Percentiles rank a stretch among this genome's conserved stretches.
phyloP scores from a whole-genome alignment of 768 basidiomycete species.

The Clitopilus passeckerianus region DNA sequence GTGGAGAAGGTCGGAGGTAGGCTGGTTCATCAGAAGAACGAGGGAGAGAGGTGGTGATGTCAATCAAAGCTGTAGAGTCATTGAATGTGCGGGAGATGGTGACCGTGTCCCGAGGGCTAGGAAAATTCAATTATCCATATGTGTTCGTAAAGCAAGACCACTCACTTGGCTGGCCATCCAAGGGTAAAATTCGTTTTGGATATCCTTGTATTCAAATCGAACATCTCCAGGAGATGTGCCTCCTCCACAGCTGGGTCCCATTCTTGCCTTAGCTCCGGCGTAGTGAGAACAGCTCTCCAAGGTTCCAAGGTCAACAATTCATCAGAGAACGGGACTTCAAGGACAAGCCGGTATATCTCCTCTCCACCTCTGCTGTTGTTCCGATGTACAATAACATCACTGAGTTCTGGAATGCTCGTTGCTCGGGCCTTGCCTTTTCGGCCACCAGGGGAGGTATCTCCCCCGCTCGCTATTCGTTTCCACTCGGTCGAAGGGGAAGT shows the following conservation, averaged over 20 bases:
- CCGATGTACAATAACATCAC: slow-evolving; percentile 77
- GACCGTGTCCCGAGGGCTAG: slow-evolving; percentile 83
- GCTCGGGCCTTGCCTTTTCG: slow-evolving; percentile 61
- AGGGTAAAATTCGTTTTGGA: slow-evolving; percentile 87
- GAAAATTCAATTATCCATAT: slow-evolving; percentile 5
- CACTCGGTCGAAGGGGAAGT: slow-evolving; percentile 71
- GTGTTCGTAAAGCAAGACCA: slow-evolving; percentile 10
- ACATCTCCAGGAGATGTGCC: slow-evolving; percentile 76
- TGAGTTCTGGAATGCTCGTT: slow-evolving; percentile 49
- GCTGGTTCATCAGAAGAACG: slow-evolving; percentile 87
- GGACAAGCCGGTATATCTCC: slow-evolving; percentile 72
- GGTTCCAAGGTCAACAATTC: slow-evolving; percentile 63
- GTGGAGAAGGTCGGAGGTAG: slow-evolving; percentile 87
- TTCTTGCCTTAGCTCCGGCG: slow-evolving; percentile 83
- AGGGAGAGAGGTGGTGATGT: slow-evolving; percentile 91
- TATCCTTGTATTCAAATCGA: slow-evolving; percentile 83
- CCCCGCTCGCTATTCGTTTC: slow-evolving; percentile 65
- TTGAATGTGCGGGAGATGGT: slow-evolving; percentile 86
- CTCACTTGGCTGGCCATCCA: slow-evolving; percentile 97
- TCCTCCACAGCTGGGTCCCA: slow-evolving; percentile 95
- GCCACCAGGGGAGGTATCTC: slow-evolving; percentile 26
- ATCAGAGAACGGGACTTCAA: slow-evolving; percentile 72
- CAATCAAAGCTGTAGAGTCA: slow-evolving; percentile 78
- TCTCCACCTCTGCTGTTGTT: slow-evolving; percentile 66
- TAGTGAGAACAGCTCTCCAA: slow-evolving; percentile 77